Base-by-base conservation (phyloP, 805 yeast genomes). In the Candida stauntonica region DNA sequence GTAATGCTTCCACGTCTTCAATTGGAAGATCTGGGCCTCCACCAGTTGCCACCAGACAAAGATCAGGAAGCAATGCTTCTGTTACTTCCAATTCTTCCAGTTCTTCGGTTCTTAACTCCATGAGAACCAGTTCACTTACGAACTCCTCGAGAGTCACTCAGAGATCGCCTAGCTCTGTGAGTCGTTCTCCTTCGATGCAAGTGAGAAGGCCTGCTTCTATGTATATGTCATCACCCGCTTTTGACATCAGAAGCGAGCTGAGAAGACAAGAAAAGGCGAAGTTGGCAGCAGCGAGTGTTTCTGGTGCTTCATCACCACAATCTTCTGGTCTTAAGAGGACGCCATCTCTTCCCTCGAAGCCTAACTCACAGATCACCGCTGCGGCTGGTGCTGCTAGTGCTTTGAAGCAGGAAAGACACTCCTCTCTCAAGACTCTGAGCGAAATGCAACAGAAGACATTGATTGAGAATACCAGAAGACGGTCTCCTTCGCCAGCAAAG, bases 161-260 rank as follows among this genome's bases (percentile, higher is more conserved):
- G 12, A 26, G 39, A 13, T 50, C 57, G 8, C 51, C 54, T 18
- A 38, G 37, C n/a, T 19, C 27, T 9, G 2, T 43, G 3, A 46
- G 52, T 11, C 45, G 54, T 15, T 41, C 55, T 6, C 46, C 54
- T 5, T 47, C 55, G 3, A 11, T 46, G 1, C 44, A 48, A 28
- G 32, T 21, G 2, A 36, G 50, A 33, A 45, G 55, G 32, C 55
- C 58, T n/a, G 40, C 44, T 4, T 50, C 55, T 2, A 33, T 48
- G 2, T 42, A 48, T 27, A 43, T 47, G 35, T 50, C 56, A 5
- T 48, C 45, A 29, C 50, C 55, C 2, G 57, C 58, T 2, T 55
- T 55, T 42, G 59, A 55, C 36, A 53, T 55, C 26, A 43, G 59
- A 44, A 41, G 55, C 5, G 51, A 55, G 20, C 7, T 53, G 36